These are phyloP conservation scores for Arabidopsis suecica DNA, from an alignment of 345 rosid genomes.

Conservation along the genomic window DNA sequence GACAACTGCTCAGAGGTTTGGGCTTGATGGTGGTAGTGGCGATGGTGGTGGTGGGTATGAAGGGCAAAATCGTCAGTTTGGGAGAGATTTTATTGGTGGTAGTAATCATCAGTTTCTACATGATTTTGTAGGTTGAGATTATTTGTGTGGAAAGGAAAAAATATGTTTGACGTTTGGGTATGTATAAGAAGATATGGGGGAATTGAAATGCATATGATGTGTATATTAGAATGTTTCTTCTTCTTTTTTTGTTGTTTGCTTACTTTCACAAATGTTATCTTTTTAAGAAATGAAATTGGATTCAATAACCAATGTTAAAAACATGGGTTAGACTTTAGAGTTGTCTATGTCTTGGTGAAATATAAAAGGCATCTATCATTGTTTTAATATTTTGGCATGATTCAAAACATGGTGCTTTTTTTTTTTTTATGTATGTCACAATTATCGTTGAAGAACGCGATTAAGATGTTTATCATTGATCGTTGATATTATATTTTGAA, in stretches of 20 bases:
- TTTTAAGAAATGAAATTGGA: slow-evolving; percentile 9
- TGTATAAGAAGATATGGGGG: slow-evolving; percentile 21
- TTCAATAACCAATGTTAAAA: background rate
- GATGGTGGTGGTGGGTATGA: slow-evolving; percentile 62
- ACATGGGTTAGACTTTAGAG: background rate
- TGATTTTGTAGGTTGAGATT: slow-evolving; percentile 81
- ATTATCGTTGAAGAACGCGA: background rate
- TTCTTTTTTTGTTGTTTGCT: background rate
- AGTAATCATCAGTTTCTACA: slow-evolving; percentile 72
- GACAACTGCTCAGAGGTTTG: slow-evolving; percentile 67
- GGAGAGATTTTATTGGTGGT: slow-evolving; percentile 75
- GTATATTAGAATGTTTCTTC: slow-evolving; percentile 40
- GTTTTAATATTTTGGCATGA: background rate
- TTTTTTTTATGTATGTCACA: background rate
- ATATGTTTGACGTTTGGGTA: slow-evolving; percentile 26
- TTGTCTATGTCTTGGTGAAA: too few relatives aligned
- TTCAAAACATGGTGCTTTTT: background rate
- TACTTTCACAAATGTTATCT: background rate
- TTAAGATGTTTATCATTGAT: background rate
- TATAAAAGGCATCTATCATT: too few relatives aligned
- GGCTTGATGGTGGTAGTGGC: slow-evolving; percentile 60
- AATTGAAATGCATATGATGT: slow-evolving; percentile 36
- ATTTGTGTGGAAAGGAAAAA: slow-evolving; percentile 28
- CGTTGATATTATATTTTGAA: too few relatives aligned
- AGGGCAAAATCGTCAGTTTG: slow-evolving; percentile 66